These are phyloP conservation scores for Boletus reticulatus DNA, from an alignment of 768 basidiomycete species.

Conservation along the genomic window DNA sequence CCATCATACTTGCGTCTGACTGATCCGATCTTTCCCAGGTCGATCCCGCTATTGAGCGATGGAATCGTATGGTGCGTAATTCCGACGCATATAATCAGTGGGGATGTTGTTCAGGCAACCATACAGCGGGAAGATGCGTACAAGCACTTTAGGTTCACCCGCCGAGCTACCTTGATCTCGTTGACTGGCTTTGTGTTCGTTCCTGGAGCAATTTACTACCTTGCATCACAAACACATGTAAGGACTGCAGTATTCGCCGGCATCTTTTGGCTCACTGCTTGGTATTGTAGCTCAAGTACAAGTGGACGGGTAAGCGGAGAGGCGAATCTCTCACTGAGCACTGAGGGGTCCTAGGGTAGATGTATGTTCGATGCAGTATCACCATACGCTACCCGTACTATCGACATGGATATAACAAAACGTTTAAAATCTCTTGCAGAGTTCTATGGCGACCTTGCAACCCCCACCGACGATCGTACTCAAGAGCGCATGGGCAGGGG, in stretches of 20 bases:
- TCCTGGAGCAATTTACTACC: constrained; percentile 53
- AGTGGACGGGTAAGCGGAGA: constrained; percentile 52
- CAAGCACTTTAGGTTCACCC: constrained; percentile 79
- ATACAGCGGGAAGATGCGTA: constrained; percentile 81
- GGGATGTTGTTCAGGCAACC: background rate
- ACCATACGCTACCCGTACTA: background rate
- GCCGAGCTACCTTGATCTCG: constrained; percentile 56
- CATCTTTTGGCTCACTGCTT: constrained; percentile 5
- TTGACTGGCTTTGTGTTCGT: constrained; percentile 63
- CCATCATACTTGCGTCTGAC: background rate
- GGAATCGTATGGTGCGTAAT: constrained; percentile 55
- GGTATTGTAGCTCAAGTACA: constrained; percentile 45
- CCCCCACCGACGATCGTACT: constrained; percentile 83
- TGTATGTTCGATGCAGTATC: constrained; percentile 1
- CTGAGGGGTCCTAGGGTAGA: constrained; percentile 10
- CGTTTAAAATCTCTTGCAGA: constrained; percentile 76
- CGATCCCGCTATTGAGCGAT: constrained; percentile 64
- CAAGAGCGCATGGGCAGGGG: constrained; percentile 87
- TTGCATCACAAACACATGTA: constrained; percentile 39
- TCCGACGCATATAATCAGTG: background rate
- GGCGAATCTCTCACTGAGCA: constrained; percentile 38
- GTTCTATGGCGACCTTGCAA: constrained; percentile 86
- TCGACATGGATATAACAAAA: background rate
- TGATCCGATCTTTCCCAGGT: constrained; percentile 16
- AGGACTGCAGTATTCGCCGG: constrained; percentile 30